phyloP scores from a whole-genome alignment of 2,329 filamentous ascomycete genomes.

The Rhinocladiella mackenziei region DNA sequence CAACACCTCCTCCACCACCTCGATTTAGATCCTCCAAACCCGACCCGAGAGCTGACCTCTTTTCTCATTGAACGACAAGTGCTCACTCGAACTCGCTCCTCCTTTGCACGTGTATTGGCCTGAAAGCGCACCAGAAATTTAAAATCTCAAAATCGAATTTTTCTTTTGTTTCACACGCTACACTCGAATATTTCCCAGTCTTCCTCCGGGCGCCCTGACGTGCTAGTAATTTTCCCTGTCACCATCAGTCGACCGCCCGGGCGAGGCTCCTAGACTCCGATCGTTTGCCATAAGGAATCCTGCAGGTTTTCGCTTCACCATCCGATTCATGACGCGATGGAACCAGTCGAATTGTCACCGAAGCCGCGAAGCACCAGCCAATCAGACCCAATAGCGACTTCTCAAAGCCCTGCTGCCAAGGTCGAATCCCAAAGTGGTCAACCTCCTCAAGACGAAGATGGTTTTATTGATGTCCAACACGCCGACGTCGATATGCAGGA shows the following conservation, averaged over 20 bases:
- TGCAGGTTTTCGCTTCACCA: background rate
- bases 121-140: no score
- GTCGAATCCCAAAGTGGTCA: slow-evolving; percentile 14
- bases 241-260: background rate
- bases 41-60: no score
- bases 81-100: no score
- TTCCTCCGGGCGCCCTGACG: no score
- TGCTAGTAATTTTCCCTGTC: no score
- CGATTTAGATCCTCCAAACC: no score
- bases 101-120: no score
- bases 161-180: no score
- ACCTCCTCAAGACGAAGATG: slow-evolving; percentile 26
- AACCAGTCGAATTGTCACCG: slow-evolving; percentile 5
- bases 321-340: background rate
- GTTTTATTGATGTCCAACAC: slow-evolving; percentile 28
- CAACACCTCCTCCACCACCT: no score
- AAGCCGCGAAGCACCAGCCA: slow-evolving; percentile 12
- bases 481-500: slow-evolving; percentile 27
- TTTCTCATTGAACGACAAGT: no score
- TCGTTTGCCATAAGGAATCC: background rate
- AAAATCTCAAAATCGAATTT: no score
- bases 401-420: slow-evolving; percentile 21
- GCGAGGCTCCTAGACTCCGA: background rate
- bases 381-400: slow-evolving; percentile 6
- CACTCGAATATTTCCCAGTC: no score